Evolutionary conservation across 306 rosid genomes (phyloP).

Genomic region (Cercis canadensis): DNA sequence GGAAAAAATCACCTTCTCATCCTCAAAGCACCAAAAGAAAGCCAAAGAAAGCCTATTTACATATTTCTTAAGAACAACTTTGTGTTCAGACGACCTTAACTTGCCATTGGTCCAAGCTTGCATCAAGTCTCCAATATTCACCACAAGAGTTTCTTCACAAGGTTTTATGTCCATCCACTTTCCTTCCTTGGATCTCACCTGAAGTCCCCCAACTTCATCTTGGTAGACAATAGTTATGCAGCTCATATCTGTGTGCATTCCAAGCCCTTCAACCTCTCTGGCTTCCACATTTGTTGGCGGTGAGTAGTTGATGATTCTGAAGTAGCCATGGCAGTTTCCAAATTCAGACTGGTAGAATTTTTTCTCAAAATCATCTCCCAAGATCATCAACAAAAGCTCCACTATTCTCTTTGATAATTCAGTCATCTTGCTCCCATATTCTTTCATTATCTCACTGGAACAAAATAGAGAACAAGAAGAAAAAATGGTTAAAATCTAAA

Average conservation of each 20-base stretch:
- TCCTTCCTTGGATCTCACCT: conserved; percentile 59
- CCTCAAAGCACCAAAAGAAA: conserved; percentile 67
- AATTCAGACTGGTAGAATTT: conserved; percentile 52
- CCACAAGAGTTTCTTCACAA: conserved; percentile 58
- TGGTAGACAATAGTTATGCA: conserved; percentile 63
- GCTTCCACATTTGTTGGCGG: conserved; percentile 42
- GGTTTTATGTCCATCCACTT: conserved; percentile 64
- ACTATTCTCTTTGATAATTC: conserved; percentile 57
- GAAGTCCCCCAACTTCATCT: conserved; percentile 64
- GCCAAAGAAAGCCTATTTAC: conserved; percentile 57
- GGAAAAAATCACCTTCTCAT: conserved; percentile 49
- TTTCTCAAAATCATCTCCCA: conserved; percentile 47
- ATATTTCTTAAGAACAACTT: conserved; percentile 50
- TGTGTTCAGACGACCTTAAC: conserved; percentile 60
- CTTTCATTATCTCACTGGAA: conserved; percentile 55
- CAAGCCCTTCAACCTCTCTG: conserved; percentile 58
- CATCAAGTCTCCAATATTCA: conserved; percentile 64
- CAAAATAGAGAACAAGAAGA: neutral
- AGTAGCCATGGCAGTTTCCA: conserved; percentile 58
- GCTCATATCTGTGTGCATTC: conserved; percentile 75
- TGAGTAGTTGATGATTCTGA: conserved; percentile 61
- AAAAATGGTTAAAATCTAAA: neutral
- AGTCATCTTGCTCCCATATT: conserved; percentile 67
- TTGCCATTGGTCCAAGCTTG: conserved; percentile 71
- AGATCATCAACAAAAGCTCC: conserved; percentile 45